Percentiles rank a stretch among this genome's conserved stretches.
phyloP scores from a whole-genome alignment of 2,329 filamentous ascomycete genomes.

The Laburnicola sp. region DNA sequence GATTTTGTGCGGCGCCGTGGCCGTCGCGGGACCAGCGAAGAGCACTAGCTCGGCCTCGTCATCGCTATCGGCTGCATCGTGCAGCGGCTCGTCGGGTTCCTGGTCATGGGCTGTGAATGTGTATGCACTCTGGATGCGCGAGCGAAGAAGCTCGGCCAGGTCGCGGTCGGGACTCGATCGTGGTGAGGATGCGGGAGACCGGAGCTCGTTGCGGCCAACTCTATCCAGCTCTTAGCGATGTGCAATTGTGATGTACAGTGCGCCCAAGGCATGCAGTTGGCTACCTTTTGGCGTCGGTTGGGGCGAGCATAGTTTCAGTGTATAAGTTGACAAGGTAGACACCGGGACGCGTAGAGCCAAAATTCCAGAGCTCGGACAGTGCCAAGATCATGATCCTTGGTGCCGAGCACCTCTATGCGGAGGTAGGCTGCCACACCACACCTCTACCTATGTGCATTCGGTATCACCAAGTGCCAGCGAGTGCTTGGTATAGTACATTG shows the following conservation, averaged over 20 bases:
- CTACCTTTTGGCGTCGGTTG: slow-evolving; percentile 1
- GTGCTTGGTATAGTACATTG: too few relatives aligned
- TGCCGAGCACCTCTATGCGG: not conserved
- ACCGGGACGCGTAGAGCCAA: not conserved
- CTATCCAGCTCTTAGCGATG: slow-evolving; percentile 20
- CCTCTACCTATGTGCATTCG: not conserved
- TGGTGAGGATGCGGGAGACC: slow-evolving; percentile 38
- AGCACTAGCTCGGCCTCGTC: slow-evolving; percentile 42
- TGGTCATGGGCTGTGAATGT: slow-evolving; percentile 24
- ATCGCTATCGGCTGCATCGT: slow-evolving; percentile 20
- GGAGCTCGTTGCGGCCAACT: slow-evolving; percentile 41
- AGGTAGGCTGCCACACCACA: too few relatives aligned
- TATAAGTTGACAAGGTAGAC: not conserved
- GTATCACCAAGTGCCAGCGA: not conserved
- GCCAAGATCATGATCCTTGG: not conserved
- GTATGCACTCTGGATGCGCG: slow-evolving; percentile 28
- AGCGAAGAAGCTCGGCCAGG: slow-evolving; percentile 35
- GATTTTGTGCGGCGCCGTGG: slow-evolving; percentile 32
- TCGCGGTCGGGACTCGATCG: slow-evolving; percentile 42
- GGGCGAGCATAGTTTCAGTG: slow-evolving; percentile 1
- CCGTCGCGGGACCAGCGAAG: slow-evolving; percentile 33
- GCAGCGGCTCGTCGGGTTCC: slow-evolving; percentile 3
- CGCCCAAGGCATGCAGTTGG: not conserved
- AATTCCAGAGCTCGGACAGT: slow-evolving; percentile 1
- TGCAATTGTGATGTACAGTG: not conserved